Conservation (phyloP, 1,284 basidiomycete genomes). For the Papiliotrema flavescens region DNA sequence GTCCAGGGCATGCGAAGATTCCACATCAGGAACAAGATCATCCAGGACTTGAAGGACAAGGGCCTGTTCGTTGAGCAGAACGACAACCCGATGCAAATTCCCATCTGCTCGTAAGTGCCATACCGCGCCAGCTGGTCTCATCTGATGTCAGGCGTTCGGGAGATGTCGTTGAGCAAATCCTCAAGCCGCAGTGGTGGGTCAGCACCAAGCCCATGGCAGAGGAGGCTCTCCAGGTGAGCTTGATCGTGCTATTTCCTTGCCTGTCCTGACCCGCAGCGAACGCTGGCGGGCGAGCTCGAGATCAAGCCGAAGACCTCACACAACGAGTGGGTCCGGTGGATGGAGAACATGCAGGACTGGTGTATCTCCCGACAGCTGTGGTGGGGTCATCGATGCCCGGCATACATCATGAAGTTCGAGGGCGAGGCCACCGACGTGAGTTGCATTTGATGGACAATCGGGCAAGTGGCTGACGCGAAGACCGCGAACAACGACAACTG, state of each 20-base stretch:
- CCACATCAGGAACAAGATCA: conserved; percentile 81
- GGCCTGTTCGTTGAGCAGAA: conserved; percentile 88
- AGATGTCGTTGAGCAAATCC: conserved; percentile 89
- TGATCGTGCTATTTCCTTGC: neutral
- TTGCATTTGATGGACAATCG: too few species aligned
- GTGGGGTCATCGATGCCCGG: conserved; percentile 98
- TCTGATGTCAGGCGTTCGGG: conserved; percentile 71
- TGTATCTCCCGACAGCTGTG: conserved; percentile 98
- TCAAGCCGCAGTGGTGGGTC: conserved; percentile 99
- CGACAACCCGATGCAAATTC: conserved; percentile 94
- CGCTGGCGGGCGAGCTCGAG: conserved; percentile 74
- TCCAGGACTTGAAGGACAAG: conserved; percentile 78
- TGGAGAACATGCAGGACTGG: conserved; percentile 97
- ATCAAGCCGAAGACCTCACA: conserved; percentile 84
- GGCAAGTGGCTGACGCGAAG: conserved; percentile 46
- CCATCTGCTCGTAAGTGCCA: conserved; percentile 73
- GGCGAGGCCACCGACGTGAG: conserved; percentile 71
- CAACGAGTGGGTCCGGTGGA: conserved; percentile 94
- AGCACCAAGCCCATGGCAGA: conserved; percentile 88
- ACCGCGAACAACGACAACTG: conserved; percentile 70
- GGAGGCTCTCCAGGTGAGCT: conserved; percentile 72
- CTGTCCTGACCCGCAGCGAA: conserved; percentile 58
- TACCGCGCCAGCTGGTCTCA: neutral
- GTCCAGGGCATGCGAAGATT: conserved; percentile 94
- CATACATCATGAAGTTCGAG: conserved; percentile 86